Conservation (phyloP, 768 basidiomycete genomes). For the Hygrophoropsis aurantiaca region DNA sequence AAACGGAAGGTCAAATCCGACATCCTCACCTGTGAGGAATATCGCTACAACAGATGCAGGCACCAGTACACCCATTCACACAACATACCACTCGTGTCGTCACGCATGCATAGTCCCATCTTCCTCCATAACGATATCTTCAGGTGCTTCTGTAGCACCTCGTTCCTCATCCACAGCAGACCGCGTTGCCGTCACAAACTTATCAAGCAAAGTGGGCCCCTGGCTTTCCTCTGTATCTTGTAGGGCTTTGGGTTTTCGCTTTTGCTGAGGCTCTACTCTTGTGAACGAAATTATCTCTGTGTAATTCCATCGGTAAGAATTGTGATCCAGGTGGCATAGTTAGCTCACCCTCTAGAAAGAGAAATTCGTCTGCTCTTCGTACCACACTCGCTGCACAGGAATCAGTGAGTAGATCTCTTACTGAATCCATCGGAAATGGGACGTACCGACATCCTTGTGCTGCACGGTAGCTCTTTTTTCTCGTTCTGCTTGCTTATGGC, state of each 20-base stretch:
- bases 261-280: conserved; percentile 41
- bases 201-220: conserved; percentile 46
- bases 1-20: too few species aligned
- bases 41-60: too few species aligned
- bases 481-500: conserved; percentile 64
- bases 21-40: too few species aligned
- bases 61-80: too few species aligned
- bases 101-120: conserved; percentile 59
- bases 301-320: not conserved
- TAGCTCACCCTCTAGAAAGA: conserved; percentile 70
- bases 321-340: not conserved
- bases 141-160: conserved; percentile 14
- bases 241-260: conserved; percentile 40
- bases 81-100: conserved; percentile 1
- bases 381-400: conserved; percentile 53
- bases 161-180: conserved; percentile 21
- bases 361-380: conserved; percentile 69
- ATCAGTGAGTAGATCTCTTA: conserved; percentile 1
- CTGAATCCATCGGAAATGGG: not conserved
- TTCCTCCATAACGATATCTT: conserved; percentile 52
- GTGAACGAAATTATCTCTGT: conserved; percentile 62
- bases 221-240: conserved; percentile 15
- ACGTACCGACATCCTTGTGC: conserved; percentile 75
- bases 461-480: conserved; percentile 78
- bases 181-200: conserved; percentile 40